A percentile compares a stretch with the other conserved stretches of the same genome.
These are phyloP conservation scores for Mollisia scopiformis DNA, from an alignment of 2,329 filamentous ascomycete species.

Conservation along the genomic window DNA sequence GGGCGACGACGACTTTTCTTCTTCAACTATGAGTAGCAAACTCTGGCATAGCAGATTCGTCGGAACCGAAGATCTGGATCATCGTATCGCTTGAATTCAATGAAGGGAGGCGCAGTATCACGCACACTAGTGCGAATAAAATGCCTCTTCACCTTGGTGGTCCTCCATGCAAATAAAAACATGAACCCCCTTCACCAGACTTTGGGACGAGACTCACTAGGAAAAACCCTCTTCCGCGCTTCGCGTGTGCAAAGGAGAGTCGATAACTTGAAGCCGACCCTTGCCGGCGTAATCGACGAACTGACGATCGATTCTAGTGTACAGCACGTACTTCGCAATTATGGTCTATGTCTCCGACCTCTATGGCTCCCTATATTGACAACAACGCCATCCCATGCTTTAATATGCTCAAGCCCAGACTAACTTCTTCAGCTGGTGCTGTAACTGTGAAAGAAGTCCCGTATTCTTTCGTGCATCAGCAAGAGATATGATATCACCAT, in stretches of 20 bases:
- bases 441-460: constrained; percentile 81
- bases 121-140: no score
- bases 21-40: background rate
- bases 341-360: background rate
- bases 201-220: no score
- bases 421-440: constrained; percentile 89
- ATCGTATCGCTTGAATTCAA: background rate
- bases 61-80: background rate
- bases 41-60: no score
- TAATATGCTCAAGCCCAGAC: constrained; percentile 65
- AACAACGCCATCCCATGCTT: background rate
- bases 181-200: no score
- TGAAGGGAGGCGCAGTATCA: no score
- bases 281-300: background rate
- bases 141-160: no score
- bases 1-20: background rate
- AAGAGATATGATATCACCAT: constrained; percentile 77
- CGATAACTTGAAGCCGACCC: no score
- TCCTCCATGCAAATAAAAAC: no score
- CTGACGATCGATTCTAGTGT: background rate
- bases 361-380: no score
- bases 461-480: constrained; percentile 87
- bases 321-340: background rate
- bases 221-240: no score
- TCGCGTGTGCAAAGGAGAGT: no score